These are phyloP conservation scores for Pseudozyma sp. DNA, from an alignment of 1,284 basidiomycete genomes.

Conservation along the genomic window DNA sequence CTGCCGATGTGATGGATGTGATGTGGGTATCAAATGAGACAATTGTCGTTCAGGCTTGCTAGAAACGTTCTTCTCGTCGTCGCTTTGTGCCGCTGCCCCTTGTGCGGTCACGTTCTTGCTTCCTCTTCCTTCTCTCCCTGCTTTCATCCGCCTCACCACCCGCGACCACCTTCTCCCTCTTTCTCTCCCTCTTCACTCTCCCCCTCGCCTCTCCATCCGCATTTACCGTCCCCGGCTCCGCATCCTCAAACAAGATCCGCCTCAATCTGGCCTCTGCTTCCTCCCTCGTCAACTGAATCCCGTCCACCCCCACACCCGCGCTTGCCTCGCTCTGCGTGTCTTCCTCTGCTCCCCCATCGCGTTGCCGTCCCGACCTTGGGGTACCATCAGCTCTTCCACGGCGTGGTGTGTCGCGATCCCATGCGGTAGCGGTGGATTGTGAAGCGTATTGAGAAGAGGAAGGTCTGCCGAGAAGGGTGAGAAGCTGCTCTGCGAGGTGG, in stretches of 20 bases:
- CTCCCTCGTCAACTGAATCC: slow-evolving; percentile 19
- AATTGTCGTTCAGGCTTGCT: too few relatives aligned
- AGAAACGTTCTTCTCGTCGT: neutral
- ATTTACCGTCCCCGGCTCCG: neutral
- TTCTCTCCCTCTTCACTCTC: neutral
- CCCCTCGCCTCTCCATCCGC: neutral
- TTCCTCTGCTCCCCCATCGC: neutral
- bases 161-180: neutral
- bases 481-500: slow-evolving; percentile 18
- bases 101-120: neutral
- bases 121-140: slow-evolving; percentile 1
- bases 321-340: neutral
- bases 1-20: too few relatives aligned
- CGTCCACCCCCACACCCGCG: neutral
- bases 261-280: slow-evolving; percentile 21
- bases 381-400: neutral
- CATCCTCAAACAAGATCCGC: slow-evolving; percentile 23
- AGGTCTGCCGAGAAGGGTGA: slow-evolving; percentile 6
- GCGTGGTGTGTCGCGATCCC: neutral
- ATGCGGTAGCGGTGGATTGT: neutral
- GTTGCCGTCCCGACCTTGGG: neutral
- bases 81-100: neutral
- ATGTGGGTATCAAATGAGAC: too few relatives aligned
- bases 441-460: neutral
- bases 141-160: neutral